Evolutionary conservation across 2,329 filamentous ascomycete genomes (phyloP).

Genomic region (Dactylellina haptotyla): DNA sequence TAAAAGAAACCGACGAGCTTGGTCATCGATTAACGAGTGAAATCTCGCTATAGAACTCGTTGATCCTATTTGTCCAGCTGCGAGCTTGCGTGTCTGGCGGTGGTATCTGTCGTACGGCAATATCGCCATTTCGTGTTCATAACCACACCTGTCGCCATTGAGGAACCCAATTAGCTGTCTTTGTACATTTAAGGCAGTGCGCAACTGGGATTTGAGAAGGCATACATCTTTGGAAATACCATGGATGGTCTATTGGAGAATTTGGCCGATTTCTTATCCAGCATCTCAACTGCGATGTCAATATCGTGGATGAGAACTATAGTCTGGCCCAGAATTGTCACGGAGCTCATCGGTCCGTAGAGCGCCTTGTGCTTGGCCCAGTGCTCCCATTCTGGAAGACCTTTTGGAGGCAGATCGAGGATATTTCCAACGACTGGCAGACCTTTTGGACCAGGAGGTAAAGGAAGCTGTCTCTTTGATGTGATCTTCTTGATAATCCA

Average conservation of each 20-base stretch:
- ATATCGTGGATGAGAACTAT: constrained; percentile 62
- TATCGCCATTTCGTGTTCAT: constrained; percentile 10
- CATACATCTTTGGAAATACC: constrained; percentile 2
- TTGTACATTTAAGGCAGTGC: no score
- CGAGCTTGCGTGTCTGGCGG: constrained; percentile 58
- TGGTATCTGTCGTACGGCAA: constrained; percentile 6
- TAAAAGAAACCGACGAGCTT: constrained; percentile 59
- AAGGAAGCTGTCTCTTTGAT: neutral
- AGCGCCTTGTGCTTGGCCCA: constrained; percentile 61
- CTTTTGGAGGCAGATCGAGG: constrained; percentile 59
- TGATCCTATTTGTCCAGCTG: constrained; percentile 59
- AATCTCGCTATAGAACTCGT: constrained; percentile 58
- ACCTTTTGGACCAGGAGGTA: constrained; percentile 34
- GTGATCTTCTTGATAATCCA: constrained; percentile 2
- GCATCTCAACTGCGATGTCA: constrained; percentile 63
- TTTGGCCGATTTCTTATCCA: constrained; percentile 61
- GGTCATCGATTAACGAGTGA: constrained; percentile 59
- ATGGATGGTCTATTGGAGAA: constrained; percentile 2
- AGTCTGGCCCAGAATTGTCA: constrained; percentile 63
- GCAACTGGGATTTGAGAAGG: neutral
- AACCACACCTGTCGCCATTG: constrained; percentile 36
- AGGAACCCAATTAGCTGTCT: no score
- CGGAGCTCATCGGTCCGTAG: constrained; percentile 63
- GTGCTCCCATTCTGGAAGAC: constrained; percentile 62
- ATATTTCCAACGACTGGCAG: constrained; percentile 60